Base-by-base conservation (phyloP, 2,329 filamentous ascomycete genomes). In the Pseudopyricularia javanii region DNA sequence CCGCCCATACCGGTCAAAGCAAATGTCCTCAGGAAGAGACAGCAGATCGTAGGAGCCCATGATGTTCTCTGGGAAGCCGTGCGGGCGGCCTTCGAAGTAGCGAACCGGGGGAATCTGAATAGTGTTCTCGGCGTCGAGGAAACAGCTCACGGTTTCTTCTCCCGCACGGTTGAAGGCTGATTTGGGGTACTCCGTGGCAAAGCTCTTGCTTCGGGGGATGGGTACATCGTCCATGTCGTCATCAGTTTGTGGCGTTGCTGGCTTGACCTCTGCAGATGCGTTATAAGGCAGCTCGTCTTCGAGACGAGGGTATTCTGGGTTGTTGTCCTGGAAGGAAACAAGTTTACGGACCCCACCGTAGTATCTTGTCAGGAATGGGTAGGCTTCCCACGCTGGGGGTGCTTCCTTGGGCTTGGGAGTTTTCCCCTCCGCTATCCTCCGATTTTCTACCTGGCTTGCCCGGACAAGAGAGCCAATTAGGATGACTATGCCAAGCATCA, bases 1-100 rank as follows among this genome's bases (percentile, higher is more conserved):
- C 57, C 90, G 80, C 3, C 91, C 91, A 64, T 88, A 95, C 2
- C 93, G 79, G 59, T 98, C 93, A 63, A 95, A 96, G 70, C 93
- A 98, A 48, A 96, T 80, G 61, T 95, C 85, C 58, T 94, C 81
- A 17, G 86, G 80, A 34, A 97, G 71, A 0, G 83, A 85, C 12
- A 97, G 69, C 40, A 91, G 67, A 9, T 90, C 82, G 61, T 95
- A 91, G 0, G 89, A 95, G n/a, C 93, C 93, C 62, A 91, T 79
- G 2, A 88, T 80, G 54, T 89, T 80, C 49, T 93, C 81, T 0
- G 93, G 93, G 65, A 95, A 94, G 1, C 91, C 91, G 54, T 79
- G 76, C 0, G 90, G 86, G 2, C 93, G 79, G 3, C 91, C 91
- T 11, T 84, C 73, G 59, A 87, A 91, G 58, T 85, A 85, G 20